Conservation (phyloP, 139 green algal genomes). For the Nannochloris sp. region DNA sequence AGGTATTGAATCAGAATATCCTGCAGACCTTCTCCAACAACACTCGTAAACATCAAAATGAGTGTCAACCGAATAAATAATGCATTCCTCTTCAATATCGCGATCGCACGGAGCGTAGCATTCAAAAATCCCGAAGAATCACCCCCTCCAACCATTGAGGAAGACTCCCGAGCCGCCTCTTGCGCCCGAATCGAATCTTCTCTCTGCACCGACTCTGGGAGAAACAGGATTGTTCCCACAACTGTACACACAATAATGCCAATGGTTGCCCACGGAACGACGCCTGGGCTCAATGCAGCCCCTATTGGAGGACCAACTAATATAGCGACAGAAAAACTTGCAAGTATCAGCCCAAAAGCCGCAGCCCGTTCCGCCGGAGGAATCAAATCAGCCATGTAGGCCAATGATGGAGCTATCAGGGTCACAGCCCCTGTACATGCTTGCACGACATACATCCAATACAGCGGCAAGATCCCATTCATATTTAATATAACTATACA, state of each 20-base stretch:
- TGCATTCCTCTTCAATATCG: slow-evolving; percentile 38
- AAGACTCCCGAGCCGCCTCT: no score
- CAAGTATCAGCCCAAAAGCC: slow-evolving; percentile 50
- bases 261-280: slow-evolving; percentile 3
- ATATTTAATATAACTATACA: slow-evolving; percentile 47
- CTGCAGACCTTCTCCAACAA: slow-evolving; percentile 44
- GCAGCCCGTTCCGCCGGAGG: slow-evolving; percentile 34
- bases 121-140: background rate
- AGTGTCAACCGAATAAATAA: slow-evolving; percentile 43
- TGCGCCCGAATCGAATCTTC: background rate
- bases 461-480: slow-evolving; percentile 24
- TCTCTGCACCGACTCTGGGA: slow-evolving; percentile 28
- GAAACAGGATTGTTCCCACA: slow-evolving; percentile 8
- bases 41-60: slow-evolving; percentile 30
- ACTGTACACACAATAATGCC: background rate
- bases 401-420: slow-evolving; percentile 37
- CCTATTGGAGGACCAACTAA: slow-evolving; percentile 25
- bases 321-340: slow-evolving; percentile 30
- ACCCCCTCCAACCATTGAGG: no score
- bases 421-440: slow-evolving; percentile 41
- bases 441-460: slow-evolving; percentile 31
- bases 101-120: slow-evolving; percentile 8
- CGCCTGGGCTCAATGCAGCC: slow-evolving; percentile 7
- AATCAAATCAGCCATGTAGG: slow-evolving; percentile 50
- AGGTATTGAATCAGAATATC: slow-evolving; percentile 75